phyloP scores from a whole-genome alignment of 2,329 filamentous ascomycete species.

The Gaeumannomyces sp. region DNA sequence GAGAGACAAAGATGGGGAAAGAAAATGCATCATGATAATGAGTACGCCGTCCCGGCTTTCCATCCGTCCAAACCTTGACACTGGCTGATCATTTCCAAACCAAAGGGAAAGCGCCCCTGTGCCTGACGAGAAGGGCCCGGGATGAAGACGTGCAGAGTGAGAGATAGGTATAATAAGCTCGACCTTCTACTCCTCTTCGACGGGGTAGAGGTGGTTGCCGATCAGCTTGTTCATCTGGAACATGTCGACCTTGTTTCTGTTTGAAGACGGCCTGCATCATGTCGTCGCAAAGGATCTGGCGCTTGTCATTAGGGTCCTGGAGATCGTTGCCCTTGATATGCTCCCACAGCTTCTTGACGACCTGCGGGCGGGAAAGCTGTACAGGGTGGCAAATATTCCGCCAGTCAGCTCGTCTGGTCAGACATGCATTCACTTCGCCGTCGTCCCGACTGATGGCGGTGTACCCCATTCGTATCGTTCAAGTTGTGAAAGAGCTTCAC shows the following conservation, averaged over 20 bases:
- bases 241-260: constrained; percentile 86
- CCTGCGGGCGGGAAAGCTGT: constrained; percentile 86
- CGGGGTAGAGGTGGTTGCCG: constrained; percentile 79
- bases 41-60: neutral
- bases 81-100: neutral
- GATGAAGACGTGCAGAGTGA: neutral
- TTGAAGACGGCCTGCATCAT: constrained; percentile 90
- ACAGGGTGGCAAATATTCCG: constrained; percentile 17
- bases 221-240: constrained; percentile 99
- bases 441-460: too few relatives aligned
- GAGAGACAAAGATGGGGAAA: neutral
- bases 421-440: too few relatives aligned
- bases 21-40: neutral
- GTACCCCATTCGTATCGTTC: too few relatives aligned
- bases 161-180: neutral
- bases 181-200: constrained; percentile 55
- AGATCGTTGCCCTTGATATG: constrained; percentile 86
- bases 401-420: neutral
- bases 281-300: constrained; percentile 89
- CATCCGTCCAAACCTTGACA: neutral
- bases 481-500: neutral
- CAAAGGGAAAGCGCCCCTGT: neutral
- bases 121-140: neutral
- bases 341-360: constrained; percentile 93
- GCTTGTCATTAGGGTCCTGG: constrained; percentile 85